A percentile compares a stretch with the other conserved stretches of the same genome.
Conservation (phyloP, 495 filamentous ascomycete species). For the Cudoniella acicularis region DNA sequence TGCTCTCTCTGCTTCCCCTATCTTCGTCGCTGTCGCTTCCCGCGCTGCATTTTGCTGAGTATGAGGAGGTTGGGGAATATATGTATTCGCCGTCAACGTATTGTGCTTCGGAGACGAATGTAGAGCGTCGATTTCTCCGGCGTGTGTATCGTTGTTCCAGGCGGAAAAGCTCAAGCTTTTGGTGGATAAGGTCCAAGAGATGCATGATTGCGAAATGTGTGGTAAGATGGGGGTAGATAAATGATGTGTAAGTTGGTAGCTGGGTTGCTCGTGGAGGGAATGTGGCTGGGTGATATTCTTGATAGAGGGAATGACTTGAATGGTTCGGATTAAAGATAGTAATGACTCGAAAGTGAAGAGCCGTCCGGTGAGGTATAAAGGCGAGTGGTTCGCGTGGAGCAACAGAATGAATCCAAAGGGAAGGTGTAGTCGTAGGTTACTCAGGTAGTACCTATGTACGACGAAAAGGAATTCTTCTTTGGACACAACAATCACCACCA, state of each 20-base stretch:
- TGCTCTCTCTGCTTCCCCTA: slow-evolving; percentile 41
- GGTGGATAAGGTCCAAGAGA: slow-evolving; percentile 49
- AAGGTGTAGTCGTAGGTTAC: not conserved
- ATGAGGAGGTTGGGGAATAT: slow-evolving; percentile 37
- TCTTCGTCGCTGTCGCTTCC: slow-evolving; percentile 19
- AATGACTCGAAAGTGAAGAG: too few species aligned
- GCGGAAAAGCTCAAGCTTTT: slow-evolving; percentile 80
- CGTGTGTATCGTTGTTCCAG: slow-evolving; percentile 90
- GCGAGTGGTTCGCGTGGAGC: too few species aligned
- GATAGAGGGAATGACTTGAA: not conserved
- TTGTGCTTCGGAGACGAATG: slow-evolving; percentile 77
- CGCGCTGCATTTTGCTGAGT: slow-evolving; percentile 17
- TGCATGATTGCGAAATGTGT: slow-evolving; percentile 27
- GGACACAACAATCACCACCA: not conserved
- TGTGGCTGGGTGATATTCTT: not conserved
- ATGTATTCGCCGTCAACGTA: slow-evolving; percentile 95
- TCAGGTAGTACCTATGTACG: not conserved
- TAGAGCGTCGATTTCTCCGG: slow-evolving; percentile 74
- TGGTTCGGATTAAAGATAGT: not conserved
- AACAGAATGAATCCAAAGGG: too few species aligned
- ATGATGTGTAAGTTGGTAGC: not conserved
- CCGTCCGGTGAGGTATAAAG: too few species aligned
- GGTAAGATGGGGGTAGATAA: not conserved
- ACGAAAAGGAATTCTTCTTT: not conserved
- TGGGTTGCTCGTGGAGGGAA: not conserved